These are phyloP conservation scores for Kickxella alabastrina DNA, from an alignment of 192 early-diverging fungal genomes.

Conservation along the genomic window DNA sequence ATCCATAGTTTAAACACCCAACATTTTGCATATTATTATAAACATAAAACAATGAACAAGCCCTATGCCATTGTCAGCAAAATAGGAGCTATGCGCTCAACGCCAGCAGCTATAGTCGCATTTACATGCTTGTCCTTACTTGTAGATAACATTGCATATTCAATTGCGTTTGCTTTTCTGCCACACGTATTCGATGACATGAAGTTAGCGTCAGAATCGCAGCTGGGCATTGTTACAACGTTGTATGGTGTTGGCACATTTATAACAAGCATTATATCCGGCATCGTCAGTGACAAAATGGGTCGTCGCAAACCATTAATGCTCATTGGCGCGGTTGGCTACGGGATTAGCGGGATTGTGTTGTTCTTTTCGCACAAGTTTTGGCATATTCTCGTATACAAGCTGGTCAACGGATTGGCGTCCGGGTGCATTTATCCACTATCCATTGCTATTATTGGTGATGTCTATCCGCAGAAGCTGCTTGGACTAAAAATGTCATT, in stretches of 20 bases:
- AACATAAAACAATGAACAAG: not conserved
- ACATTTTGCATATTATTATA: not conserved
- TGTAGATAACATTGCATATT: constrained; percentile 32
- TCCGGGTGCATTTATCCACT: constrained; percentile 38
- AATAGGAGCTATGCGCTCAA: constrained; percentile 9
- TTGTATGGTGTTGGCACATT: constrained; percentile 42
- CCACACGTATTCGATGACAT: constrained; percentile 49
- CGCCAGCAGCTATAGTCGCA: constrained; percentile 19
- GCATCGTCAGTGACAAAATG: constrained; percentile 33
- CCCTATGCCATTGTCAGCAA: not conserved
- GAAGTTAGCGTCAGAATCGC: constrained; percentile 32
- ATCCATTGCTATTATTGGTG: constrained; percentile 23
- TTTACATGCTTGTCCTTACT: constrained; percentile 30
- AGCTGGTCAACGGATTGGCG: constrained; percentile 41
- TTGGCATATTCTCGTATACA: constrained; percentile 37
- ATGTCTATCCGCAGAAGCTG: constrained; percentile 42
- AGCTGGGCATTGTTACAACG: constrained; percentile 24
- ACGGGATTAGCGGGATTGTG: constrained; percentile 15
- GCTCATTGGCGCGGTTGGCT: constrained; percentile 27
- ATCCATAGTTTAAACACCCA: not conserved
- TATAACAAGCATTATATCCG: constrained; percentile 31
- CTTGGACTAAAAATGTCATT: constrained; percentile 39
- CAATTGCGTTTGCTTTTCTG: constrained; percentile 41
- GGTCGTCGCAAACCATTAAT: constrained; percentile 33
- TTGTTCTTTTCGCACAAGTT: constrained; percentile 35